Evolutionary conservation across 345 rosid species (phyloP), one percentile per base, ranked within the genome.

Genomic region (Acer campestre): DNA sequence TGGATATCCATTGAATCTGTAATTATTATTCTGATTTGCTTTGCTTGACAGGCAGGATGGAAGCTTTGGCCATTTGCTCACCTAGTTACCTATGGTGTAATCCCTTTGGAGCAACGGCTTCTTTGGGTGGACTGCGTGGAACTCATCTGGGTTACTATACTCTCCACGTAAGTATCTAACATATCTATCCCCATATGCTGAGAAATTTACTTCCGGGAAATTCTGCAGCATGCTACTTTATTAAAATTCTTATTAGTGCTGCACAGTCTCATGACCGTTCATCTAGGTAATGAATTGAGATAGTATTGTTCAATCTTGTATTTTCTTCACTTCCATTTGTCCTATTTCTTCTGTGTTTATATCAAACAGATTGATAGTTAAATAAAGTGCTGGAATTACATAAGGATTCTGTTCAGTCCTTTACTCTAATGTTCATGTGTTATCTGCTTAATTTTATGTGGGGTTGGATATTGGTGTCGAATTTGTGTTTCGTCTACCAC

Each of bases 31-130:
- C 55, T 69, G 48, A 69, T 61, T 58, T 55, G 35, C 68, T 78
- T 74, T 55, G 56, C 64, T 73, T 76, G 62, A 72, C 91, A 95
- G 97, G 97, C 97, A 27, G 98, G 97, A 42, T 95, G 98, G 98
- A 95, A 91, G 82, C 94, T 95, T 51, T 93, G 98, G 98, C 98
- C 98, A 59, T 90, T 94, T 82, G 97, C 98, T 74, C 98, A 93
- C 75, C 78, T 95, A 78, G 85, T 93, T 76, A 95, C 98, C 0
- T 93, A 90, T 66, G 94, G 98, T 38, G 78, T 93, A 22, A 82
- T 95, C 75, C 98, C 94, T 74, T 81, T 93, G 62, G 98, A 92
- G 22, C 97, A 95, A 78, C 86, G 98, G 85, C 98, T 95, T 84
- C 97, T 95, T 74, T 95, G 98, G 98, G 97, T 95, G 66, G 98